phyloP scores from a whole-genome alignment of 345 rosid species.

The Brassica cretica region DNA sequence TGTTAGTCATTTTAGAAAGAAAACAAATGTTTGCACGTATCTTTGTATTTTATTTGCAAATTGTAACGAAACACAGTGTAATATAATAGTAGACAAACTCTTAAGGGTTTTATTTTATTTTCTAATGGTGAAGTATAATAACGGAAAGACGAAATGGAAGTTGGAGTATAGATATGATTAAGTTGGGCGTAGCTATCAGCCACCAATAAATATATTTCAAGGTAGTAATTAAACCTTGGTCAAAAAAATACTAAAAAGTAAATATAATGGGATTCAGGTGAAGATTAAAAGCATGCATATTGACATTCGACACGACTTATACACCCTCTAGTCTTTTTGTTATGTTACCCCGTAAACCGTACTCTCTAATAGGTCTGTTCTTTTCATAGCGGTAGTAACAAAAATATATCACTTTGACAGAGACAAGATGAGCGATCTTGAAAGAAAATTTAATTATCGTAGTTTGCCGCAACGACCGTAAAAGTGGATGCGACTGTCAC shows the following conservation, averaged over 20 bases:
- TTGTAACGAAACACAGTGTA: neutral
- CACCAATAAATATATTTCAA: conserved; percentile 32
- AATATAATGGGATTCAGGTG: conserved; percentile 27
- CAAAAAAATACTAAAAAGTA: neutral
- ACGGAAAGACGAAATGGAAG: conserved; percentile 29
- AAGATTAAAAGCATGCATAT: conserved; percentile 24
- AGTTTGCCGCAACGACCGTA: no score
- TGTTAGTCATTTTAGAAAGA: neutral
- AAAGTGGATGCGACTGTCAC: no score
- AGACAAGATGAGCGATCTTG: no score
- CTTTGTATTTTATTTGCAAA: neutral
- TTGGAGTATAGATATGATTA: conserved; percentile 36
- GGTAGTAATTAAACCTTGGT: conserved; percentile 8
- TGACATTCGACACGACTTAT: conserved; percentile 30
- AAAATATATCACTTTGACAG: no score
- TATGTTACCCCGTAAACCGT: neutral
- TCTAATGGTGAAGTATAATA: conserved; percentile 27
- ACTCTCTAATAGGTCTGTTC: neutral
- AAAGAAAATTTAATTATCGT: no score
- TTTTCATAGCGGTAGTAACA: no score
- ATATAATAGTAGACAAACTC: neutral
- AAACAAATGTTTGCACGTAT: neutral
- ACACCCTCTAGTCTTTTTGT: neutral
- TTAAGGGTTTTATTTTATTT: neutral
- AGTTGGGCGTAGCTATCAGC: conserved; percentile 37